These are phyloP conservation scores for Globisporangium cederbergense DNA, from an alignment of 352 stramenopile genomes.

Conservation along the genomic window DNA sequence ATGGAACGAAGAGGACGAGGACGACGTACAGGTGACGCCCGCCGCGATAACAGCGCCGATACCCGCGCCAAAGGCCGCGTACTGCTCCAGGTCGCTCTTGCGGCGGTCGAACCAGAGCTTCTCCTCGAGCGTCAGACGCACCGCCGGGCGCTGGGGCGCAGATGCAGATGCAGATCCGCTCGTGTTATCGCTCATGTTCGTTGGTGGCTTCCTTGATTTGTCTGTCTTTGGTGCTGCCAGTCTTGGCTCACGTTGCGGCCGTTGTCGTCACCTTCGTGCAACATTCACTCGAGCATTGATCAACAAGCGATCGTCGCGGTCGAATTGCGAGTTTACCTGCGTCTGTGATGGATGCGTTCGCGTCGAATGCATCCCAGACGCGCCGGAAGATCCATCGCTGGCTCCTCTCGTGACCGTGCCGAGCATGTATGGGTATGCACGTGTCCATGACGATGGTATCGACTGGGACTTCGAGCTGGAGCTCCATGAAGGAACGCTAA, in stretches of 20 bases:
- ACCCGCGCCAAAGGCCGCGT: conserved; percentile 49
- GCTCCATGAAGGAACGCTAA: no score
- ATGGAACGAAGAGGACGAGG: neutral
- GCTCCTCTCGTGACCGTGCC: neutral
- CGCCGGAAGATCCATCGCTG: neutral
- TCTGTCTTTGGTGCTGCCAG: conserved; percentile 1
- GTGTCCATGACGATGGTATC: no score
- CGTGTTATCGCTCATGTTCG: conserved; percentile 18
- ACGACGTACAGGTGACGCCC: conserved; percentile 49
- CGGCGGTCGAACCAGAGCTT: conserved; percentile 81
- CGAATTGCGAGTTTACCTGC: neutral
- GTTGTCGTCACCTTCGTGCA: neutral
- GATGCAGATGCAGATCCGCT: neutral
- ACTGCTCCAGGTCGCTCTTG: conserved; percentile 63
- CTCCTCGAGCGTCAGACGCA: conserved; percentile 73
- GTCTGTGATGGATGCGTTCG: neutral
- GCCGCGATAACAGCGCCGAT: conserved; percentile 47
- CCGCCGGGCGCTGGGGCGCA: conserved; percentile 13
- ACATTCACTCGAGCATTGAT: neutral
- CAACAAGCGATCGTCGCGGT: neutral
- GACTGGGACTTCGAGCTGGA: no score
- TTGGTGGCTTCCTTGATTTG: neutral
- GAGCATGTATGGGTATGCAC: no score
- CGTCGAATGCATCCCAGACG: neutral
- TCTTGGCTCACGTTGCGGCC: neutral